Conservation (phyloP, 495 filamentous ascomycete genomes). For the Rhypophila decipiens region DNA sequence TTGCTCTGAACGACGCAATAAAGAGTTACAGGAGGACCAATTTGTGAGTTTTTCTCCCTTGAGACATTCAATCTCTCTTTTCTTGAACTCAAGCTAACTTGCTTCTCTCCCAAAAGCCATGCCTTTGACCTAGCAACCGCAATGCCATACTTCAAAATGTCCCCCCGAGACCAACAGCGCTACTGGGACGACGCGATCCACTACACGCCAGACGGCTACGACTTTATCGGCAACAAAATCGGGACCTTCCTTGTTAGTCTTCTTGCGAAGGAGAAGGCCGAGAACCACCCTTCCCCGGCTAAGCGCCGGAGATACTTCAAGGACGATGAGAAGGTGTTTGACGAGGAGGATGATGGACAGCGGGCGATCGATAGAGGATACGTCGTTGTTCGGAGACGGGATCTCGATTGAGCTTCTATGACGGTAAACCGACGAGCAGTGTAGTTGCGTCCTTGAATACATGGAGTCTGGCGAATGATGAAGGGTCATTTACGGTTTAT, state of each 20-base stretch:
- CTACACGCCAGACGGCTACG: slow-evolving; percentile 52
- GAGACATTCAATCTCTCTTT: background rate
- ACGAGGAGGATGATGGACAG: slow-evolving; percentile 38
- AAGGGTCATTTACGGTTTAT: too few relatives aligned
- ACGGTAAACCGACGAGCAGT: too few relatives aligned
- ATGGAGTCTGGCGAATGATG: too few relatives aligned
- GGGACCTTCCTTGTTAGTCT: slow-evolving; percentile 40
- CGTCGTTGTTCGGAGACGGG: slow-evolving; percentile 37
- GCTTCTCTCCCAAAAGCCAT: slow-evolving; percentile 24
- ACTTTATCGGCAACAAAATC: slow-evolving; percentile 49
- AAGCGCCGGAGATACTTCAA: slow-evolving; percentile 23
- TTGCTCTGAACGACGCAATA: slow-evolving; percentile 48
- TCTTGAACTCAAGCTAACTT: slow-evolving; percentile 1
- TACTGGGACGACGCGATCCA: slow-evolving; percentile 61
- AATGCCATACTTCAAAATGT: slow-evolving; percentile 48
- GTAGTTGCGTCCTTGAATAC: too few relatives aligned
- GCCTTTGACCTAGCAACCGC: slow-evolving; percentile 46
- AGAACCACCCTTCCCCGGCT: slow-evolving; percentile 12
- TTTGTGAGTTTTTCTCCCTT: slow-evolving; percentile 34
- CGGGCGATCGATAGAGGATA: slow-evolving; percentile 35
- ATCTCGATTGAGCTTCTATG: slow-evolving; percentile 40
- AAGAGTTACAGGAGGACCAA: slow-evolving; percentile 34
- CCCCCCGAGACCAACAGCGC: slow-evolving; percentile 29
- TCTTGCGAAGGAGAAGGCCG: slow-evolving; percentile 30
- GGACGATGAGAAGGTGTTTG: slow-evolving; percentile 31